These are phyloP conservation scores for Biscogniauxia mediterranea DNA, from an alignment of 2,329 filamentous ascomycete genomes.

Conservation along the genomic window DNA sequence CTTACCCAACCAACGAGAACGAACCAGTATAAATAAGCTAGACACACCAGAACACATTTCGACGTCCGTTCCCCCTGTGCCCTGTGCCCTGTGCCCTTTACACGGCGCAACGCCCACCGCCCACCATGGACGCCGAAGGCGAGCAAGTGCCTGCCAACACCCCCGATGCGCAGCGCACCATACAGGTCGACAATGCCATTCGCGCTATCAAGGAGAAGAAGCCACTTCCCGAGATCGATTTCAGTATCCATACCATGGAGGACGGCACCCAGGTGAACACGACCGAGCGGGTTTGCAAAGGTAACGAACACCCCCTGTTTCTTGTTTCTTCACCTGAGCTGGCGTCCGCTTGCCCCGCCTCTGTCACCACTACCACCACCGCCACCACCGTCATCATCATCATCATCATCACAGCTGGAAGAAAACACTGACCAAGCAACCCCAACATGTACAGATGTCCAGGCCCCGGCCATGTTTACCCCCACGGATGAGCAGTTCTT, in stretches of 20 bases:
- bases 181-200: conserved; percentile 82
- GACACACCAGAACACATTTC: not conserved
- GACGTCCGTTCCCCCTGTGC: not conserved
- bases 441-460: conserved; percentile 67
- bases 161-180: conserved; percentile 48
- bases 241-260: conserved; percentile 97
- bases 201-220: conserved; percentile 93
- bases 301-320: conserved; percentile 48
- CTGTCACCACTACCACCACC: conserved; percentile 12
- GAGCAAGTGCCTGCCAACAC: conserved; percentile 35
- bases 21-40: not conserved
- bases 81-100: conserved; percentile 4
- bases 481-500: conserved; percentile 95
- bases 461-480: conserved; percentile 91
- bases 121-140: conserved; percentile 51
- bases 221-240: conserved; percentile 96
- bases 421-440: conserved; percentile 26
- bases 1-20: not conserved
- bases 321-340: not conserved
- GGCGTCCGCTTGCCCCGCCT: conserved; percentile 21
- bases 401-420: too few species aligned
- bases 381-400: conserved; percentile 7
- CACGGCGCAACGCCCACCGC: conserved; percentile 24
- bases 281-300: conserved; percentile 95
- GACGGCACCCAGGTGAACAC: conserved; percentile 95